These are phyloP conservation scores for Macrophomina pseudophaseolina DNA, from an alignment of 2,329 filamentous ascomycete genomes.

Conservation along the genomic window DNA sequence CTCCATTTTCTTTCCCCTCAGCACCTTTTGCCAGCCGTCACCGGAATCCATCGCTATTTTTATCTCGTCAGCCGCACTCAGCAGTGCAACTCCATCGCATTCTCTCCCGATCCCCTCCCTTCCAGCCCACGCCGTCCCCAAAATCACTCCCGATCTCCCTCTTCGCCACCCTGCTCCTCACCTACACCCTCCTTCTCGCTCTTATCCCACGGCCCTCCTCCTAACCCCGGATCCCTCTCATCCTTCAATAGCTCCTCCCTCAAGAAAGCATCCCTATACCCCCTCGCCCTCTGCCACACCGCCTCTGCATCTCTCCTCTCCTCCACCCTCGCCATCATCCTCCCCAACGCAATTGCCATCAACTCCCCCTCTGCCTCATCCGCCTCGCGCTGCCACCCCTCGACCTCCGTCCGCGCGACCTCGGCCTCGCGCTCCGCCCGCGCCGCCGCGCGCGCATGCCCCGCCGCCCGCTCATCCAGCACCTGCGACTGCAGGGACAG, in stretches of 20 bases:
- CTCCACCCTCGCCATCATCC: slow-evolving; percentile 8
- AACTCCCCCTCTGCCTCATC: background rate
- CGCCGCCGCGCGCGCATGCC: background rate
- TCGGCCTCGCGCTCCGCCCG: background rate
- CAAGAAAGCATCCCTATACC: background rate
- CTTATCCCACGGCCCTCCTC: background rate
- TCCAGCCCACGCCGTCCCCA: background rate
- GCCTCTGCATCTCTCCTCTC: background rate
- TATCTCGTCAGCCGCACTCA: too few relatives aligned
- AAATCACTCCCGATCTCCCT: background rate
- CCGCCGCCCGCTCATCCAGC: slow-evolving; percentile 8
- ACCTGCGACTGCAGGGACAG: slow-evolving; percentile 10
- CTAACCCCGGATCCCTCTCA: background rate
- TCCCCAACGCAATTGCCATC: slow-evolving; percentile 5
- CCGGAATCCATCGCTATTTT: too few relatives aligned
- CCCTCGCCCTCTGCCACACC: slow-evolving; percentile 4
- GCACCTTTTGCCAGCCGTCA: too few relatives aligned
- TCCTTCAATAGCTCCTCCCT: background rate
- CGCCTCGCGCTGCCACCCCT: background rate
- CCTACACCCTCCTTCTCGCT: background rate
- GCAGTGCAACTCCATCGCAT: too few relatives aligned
- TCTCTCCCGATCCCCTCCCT: background rate
- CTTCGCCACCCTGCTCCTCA: background rate
- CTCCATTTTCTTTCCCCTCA: too few relatives aligned
- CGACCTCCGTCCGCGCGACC: background rate